Base-by-base conservation (phyloP, 768 basidiomycete species). In the Lanmaoa pseudosensibilis region DNA sequence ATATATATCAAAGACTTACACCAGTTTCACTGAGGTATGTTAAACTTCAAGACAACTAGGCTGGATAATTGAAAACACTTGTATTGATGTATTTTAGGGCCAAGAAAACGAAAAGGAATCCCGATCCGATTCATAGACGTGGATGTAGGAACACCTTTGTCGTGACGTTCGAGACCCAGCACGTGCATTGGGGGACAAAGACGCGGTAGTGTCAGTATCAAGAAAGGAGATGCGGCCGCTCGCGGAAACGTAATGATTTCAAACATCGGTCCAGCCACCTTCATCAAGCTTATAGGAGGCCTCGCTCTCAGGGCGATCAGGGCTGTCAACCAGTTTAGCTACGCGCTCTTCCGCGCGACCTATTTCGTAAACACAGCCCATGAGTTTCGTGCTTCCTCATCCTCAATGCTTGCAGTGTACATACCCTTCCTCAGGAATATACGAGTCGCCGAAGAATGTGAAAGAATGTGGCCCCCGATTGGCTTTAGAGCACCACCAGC, bases 401-500 rank as follows among this genome's bases (percentile, higher is more conserved):
- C 39, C 19, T 27, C 32, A 9, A 33, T 19, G 6, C 3, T 12
- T 41, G 16, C 32, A 44, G 25, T 46, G 16, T 2, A 55, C 75
- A 50, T 54, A 85, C 92, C 92, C 82, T 94, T 94, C n/a, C 92
- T 83, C 59, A 94, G 78, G 69, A 90, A 92, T 65, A 94, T 81
- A 52, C 92, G 81, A 10, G 91, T 92, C 5, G 92, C 86, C n/a
- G 92, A 94, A 18, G 92, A 90, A 55, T 80, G 92, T 0, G 92
- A 94, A 41, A 94, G 75, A 58, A 94, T 92, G 65, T 94, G 92
- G 0, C 92, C 92, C 38, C 91, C 92, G 44, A 95, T 90, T 18
- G 93, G 92, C 73, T 96, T 96, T 38, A 94, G 79, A 19, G 90
- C 91, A 34, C 93, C 91, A 39, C 94, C 94, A 25, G 93, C 94